Percentiles rank a stretch among this genome's conserved stretches.
Evolutionary conservation across 164 flowering plant genomes (phyloP).

Genomic region (Kalanchoe fedtschenkoi): DNA sequence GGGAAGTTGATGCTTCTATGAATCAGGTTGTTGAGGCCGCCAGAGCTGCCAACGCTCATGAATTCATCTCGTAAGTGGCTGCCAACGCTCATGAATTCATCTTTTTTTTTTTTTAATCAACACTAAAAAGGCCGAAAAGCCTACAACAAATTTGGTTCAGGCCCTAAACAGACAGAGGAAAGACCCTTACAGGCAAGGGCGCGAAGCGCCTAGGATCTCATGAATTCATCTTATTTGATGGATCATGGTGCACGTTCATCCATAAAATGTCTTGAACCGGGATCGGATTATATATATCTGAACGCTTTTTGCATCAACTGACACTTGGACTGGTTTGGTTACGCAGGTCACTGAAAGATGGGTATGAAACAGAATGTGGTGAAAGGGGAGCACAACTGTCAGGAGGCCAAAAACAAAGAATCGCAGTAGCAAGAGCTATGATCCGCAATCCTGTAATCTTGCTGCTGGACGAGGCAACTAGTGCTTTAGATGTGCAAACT

Average conservation of each 20-base stretch:
- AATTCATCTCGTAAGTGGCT: conserved; percentile 78
- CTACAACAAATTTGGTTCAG: no score
- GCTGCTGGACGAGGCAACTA: conserved; percentile 84
- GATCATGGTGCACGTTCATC: no score
- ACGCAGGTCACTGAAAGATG: conserved; percentile 60
- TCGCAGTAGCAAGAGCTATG: conserved; percentile 85
- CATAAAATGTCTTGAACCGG: not conserved
- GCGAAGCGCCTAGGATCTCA: no score
- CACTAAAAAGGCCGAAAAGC: no score
- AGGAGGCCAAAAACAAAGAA: conserved; percentile 89
- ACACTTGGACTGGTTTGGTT: not conserved
- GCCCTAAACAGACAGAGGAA: no score
- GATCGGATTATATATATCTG: no score
- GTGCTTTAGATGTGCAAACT: conserved; percentile 80
- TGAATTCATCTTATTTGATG: no score
- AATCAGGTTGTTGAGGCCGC: conserved; percentile 80
- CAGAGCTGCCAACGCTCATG: conserved; percentile 84
- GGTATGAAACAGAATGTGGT: conserved; percentile 79
- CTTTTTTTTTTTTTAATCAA: not conserved
- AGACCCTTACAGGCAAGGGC: no score
- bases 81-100: not conserved
- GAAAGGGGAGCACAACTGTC: conserved; percentile 87
- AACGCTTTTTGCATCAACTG: no score
- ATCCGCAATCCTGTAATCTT: conserved; percentile 59
- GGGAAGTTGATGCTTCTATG: conserved; percentile 66